Base-by-base conservation (phyloP, 192 early-diverging fungal genomes). In the Piromyces finnis region DNA sequence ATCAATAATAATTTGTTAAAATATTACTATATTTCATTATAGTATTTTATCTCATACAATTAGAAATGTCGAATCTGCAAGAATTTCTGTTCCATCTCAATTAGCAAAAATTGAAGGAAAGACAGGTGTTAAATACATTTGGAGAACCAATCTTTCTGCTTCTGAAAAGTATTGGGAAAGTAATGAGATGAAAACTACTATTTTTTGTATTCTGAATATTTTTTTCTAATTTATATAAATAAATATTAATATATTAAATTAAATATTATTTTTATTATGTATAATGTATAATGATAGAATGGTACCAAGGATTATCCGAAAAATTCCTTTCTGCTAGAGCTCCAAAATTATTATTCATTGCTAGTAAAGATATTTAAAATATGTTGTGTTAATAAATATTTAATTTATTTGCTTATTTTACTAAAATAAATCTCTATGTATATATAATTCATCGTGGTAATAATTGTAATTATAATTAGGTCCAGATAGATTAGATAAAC, bases 401-500 rank as follows among this genome's bases (percentile, higher is more conserved):
- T n/a, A n/a, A n/a, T n/a, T n/a, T n/a, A n/a, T n/a, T n/a, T n/a
- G n/a, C n/a, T n/a, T n/a, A n/a, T n/a, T n/a, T n/a, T n/a, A n/a
- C n/a, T n/a, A n/a, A n/a, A n/a, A n/a, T n/a, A n/a, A n/a, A n/a
- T n/a, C n/a, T n/a, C n/a, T n/a, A n/a, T n/a, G n/a, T n/a, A n/a
- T n/a, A n/a, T n/a, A n/a, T n/a, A n/a, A n/a, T n/a, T n/a, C n/a
- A n/a, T n/a, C n/a, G n/a, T n/a, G n/a, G n/a, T n/a, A n/a, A n/a
- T n/a, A n/a, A n/a, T n/a, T n/a, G n/a, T n/a, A n/a, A n/a, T n/a
- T n/a, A n/a, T n/a, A n/a, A n/a, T n/a, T n/a, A 87, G 86, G 90
- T 14, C 89, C 93, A 0, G 93, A 94, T 85, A 86, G 93, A 32
- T 81, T 94, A 82, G 93, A 94, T 79, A 94, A 90, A 79, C 86